These are phyloP conservation scores for Sugiyamaella castrensis DNA, from an alignment of 1,139 yeast genomes.

Conservation along the genomic window DNA sequence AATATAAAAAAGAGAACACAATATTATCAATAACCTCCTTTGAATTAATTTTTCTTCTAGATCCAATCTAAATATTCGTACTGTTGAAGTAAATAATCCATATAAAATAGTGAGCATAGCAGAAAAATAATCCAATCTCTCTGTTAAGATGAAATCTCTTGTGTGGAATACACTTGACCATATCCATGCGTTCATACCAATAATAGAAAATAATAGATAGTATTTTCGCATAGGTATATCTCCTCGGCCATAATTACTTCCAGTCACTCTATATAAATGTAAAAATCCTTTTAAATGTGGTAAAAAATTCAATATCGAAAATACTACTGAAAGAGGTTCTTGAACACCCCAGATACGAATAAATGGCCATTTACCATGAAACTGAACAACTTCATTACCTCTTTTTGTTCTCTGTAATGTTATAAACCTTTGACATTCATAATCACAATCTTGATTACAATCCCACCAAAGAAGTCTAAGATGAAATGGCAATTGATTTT, in stretches of 20 bases:
- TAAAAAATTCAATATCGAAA: slow-evolving; percentile 72
- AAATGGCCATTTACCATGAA: slow-evolving; percentile 98
- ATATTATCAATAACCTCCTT: slow-evolving; percentile 40
- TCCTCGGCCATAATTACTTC: neutral
- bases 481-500: slow-evolving; percentile 43
- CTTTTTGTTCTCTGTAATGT: slow-evolving; percentile 51
- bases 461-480: slow-evolving; percentile 65
- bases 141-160: slow-evolving; percentile 78
- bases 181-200: slow-evolving; percentile 85
- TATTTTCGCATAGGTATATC: slow-evolving; percentile 33
- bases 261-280: slow-evolving; percentile 21
- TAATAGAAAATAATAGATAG: slow-evolving; percentile 48
- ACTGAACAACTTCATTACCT: slow-evolving; percentile 63
- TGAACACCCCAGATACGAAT: slow-evolving; percentile 69
- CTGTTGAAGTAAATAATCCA: slow-evolving; percentile 67
- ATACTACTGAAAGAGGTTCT: slow-evolving; percentile 77
- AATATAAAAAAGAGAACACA: slow-evolving; percentile 48
- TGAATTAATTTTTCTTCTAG: slow-evolving; percentile 35
- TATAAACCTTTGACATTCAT: slow-evolving; percentile 77
- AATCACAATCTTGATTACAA: slow-evolving; percentile 83
- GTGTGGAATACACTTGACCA: slow-evolving; percentile 83
- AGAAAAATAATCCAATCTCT: slow-evolving; percentile 82
- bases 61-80: slow-evolving; percentile 59
- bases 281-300: slow-evolving; percentile 70
- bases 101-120: slow-evolving; percentile 85